These are phyloP conservation scores for Yamadazyma taylorii DNA, from an alignment of 1,139 yeast species.

Conservation along the genomic window DNA sequence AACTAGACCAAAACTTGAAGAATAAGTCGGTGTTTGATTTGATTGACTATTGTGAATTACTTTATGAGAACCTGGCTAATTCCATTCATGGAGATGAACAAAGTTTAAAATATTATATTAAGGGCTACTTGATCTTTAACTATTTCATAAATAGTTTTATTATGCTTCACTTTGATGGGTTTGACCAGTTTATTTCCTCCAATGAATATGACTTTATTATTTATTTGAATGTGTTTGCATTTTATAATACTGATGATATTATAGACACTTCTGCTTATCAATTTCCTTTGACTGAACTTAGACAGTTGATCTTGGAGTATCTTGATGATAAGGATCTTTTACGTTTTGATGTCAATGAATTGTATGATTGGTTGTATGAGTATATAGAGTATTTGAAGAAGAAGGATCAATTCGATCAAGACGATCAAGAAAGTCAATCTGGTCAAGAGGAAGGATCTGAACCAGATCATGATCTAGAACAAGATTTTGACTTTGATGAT, in stretches of 20 bases:
- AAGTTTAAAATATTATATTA: constrained; percentile 30
- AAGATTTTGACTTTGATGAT: not conserved
- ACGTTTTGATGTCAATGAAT: constrained; percentile 37
- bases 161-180: constrained; percentile 46
- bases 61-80: constrained; percentile 32
- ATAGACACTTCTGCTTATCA: constrained; percentile 23
- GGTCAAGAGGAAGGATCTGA: not conserved
- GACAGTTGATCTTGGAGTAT: constrained; percentile 32
- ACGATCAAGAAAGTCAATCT: not conserved
- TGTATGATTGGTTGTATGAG: constrained; percentile 41
- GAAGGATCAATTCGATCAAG: constrained; percentile 22
- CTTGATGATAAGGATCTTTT: constrained; percentile 32
- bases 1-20: constrained; percentile 30
- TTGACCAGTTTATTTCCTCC: constrained; percentile 40
- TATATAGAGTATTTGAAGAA: constrained; percentile 42
- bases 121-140: constrained; percentile 44
- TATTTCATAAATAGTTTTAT: constrained; percentile 46
- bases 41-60: constrained; percentile 40
- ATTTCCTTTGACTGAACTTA: constrained; percentile 25
- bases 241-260: constrained; percentile 35
- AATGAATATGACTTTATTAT: constrained; percentile 44
- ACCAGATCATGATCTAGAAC: not conserved
- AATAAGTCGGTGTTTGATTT: constrained; percentile 43
- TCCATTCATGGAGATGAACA: constrained; percentile 19
- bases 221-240: constrained; percentile 44